phyloP scores from a whole-genome alignment of 2,329 filamentous ascomycete genomes.

The Alternaria consortialis region DNA sequence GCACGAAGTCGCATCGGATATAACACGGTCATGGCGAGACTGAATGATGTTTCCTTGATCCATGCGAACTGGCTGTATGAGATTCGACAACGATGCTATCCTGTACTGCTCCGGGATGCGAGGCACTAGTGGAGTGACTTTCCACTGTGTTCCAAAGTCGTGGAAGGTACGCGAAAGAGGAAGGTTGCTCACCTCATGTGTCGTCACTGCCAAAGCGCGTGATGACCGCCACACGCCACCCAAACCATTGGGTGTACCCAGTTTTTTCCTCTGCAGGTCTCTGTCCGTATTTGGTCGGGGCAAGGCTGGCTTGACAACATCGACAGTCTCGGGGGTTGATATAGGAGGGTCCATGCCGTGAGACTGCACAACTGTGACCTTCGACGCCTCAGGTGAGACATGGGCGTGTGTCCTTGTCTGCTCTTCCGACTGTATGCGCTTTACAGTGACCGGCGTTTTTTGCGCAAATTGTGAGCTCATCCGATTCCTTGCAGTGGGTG shows the following conservation, averaged over 20 bases:
- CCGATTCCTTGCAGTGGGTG: conserved; percentile 26
- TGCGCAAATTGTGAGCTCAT: conserved; percentile 24
- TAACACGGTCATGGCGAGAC: neutral
- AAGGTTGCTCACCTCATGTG: conserved; percentile 47
- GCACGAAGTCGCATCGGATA: conserved; percentile 12
- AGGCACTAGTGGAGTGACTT: conserved; percentile 35
- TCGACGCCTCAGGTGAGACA: neutral
- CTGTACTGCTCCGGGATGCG: conserved; percentile 34
- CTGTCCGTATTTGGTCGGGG: conserved; percentile 27
- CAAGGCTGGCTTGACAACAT: conserved; percentile 11
- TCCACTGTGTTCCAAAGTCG: conserved; percentile 25
- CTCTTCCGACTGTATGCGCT: conserved; percentile 19
- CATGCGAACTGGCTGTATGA: conserved; percentile 10
- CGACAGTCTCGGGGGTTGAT: conserved; percentile 4
- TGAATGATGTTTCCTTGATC: neutral
- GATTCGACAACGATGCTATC: conserved; percentile 26
- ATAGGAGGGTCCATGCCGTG: conserved; percentile 28
- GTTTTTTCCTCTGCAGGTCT: conserved; percentile 29
- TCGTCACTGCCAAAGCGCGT: conserved; percentile 26
- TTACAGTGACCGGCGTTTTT: conserved; percentile 34
- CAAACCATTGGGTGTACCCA: conserved; percentile 32
- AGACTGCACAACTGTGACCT: conserved; percentile 20
- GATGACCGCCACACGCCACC: conserved; percentile 34
- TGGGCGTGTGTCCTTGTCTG: conserved; percentile 8
- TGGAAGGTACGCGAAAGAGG: conserved; percentile 44